Base-by-base conservation (phyloP, 495 filamentous ascomycete genomes). In the Penicillium salamii region DNA sequence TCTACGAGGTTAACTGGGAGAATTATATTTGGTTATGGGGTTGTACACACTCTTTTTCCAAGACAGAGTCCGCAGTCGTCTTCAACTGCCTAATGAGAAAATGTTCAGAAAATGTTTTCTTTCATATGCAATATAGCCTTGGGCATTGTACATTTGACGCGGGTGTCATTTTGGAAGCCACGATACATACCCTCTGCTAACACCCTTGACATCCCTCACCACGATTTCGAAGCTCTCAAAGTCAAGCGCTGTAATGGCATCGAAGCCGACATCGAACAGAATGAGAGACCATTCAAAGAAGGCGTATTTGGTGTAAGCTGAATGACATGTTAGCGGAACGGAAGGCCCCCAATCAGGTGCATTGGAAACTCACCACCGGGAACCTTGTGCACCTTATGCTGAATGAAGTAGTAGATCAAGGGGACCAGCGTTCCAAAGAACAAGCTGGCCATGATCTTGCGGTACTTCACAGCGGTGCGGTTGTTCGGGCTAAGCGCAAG, bases 281-380 rank as follows among this genome's bases (percentile, higher is more conserved):
- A 99, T 90, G 36, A 97, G 75, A 23, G 91, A 78, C 93, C 93
- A 99, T 67, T 99, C 93, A 68, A 97, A 96, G 72, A 99, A 96
- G 40, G 93, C 84, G 68, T 99, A 99, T 32, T 78, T 96, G n/a
- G 93, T 97, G 66, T 99, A 99, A 18, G 93, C 93, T 97, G 29
- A 24, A 35, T 9, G 9, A 6, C 59, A 23, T 18, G 4, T 51
- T 36, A 33, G n/a, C 20, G 40, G 35, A 42, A n/a, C 23, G 23
- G 12, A 13, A 44, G 26, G n/a, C 14, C 11, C 7, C 11, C n/a
- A 45, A 26, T 3, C 8, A 34, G 11, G 0, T 29, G 26, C 12
- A 23, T 7, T 12, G 14, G 15, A 8, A 46, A 67, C 83, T 72
- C 76, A 97, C 93, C 93, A 84, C 93, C 93, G 34, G 95, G 71